Conservation (phyloP, 768 basidiomycete genomes). For the Suillus plorans region DNA sequence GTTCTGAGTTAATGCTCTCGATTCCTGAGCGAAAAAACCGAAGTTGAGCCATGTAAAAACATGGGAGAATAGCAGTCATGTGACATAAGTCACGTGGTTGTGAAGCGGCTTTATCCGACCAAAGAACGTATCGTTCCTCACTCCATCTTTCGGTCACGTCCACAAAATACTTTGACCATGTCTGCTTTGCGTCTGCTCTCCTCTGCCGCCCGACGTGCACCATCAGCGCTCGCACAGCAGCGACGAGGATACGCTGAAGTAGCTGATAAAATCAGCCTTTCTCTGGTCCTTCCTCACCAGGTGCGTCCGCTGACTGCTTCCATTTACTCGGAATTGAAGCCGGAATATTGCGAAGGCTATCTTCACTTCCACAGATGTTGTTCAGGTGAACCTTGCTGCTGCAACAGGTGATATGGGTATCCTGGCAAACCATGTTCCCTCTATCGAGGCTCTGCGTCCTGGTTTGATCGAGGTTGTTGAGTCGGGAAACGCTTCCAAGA, state of each 20-base stretch:
- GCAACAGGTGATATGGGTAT: conserved; percentile 99
- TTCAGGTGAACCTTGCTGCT: conserved; percentile 94
- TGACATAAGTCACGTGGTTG: conserved; percentile 13
- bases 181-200: conserved; percentile 73
- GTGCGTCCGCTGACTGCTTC: conserved; percentile 44
- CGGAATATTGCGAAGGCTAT: conserved; percentile 59
- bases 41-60: too few species aligned
- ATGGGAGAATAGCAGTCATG: conserved; percentile 13
- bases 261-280: conserved; percentile 87
- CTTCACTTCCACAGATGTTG: conserved; percentile 87
- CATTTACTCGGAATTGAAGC: conserved; percentile 15
- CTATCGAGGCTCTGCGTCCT: conserved; percentile 93
- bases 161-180: conserved; percentile 44
- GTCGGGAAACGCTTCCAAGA: conserved; percentile 73
- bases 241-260: conserved; percentile 92
- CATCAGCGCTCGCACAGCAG: conserved; percentile 49
- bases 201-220: conserved; percentile 60
- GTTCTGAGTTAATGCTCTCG: too few species aligned
- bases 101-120: conserved; percentile 30
- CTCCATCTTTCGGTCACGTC: conserved; percentile 4
- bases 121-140: not conserved
- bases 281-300: conserved; percentile 93
- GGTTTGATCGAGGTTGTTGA: conserved; percentile 96
- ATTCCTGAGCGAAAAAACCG: too few species aligned
- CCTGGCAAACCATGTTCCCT: conserved; percentile 96